Conservation (phyloP, 2,329 filamentous ascomycete species). For the Colletotrichum chlorophyti region DNA sequence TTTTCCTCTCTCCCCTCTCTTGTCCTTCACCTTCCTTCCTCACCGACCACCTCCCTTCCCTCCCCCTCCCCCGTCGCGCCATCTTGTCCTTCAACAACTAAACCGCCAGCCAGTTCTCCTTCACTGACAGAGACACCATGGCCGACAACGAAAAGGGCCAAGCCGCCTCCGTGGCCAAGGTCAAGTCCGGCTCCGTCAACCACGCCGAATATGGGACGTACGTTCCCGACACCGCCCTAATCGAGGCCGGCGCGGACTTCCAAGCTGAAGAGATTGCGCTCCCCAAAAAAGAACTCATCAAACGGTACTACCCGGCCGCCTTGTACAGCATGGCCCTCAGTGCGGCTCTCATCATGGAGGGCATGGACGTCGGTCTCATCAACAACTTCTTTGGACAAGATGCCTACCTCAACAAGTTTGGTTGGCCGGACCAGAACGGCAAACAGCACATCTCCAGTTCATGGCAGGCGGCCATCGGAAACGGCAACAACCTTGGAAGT, state of each 20-base stretch:
- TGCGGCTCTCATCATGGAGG: slow-evolving; percentile 39
- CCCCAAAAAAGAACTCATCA: slow-evolving; percentile 40
- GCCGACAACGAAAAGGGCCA: background rate
- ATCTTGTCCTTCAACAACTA: background rate
- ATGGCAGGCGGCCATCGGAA: slow-evolving; percentile 52
- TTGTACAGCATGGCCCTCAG: slow-evolving; percentile 39
- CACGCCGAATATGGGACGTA: slow-evolving; percentile 35
- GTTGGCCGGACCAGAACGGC: slow-evolving; percentile 40
- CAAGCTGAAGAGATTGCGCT: slow-evolving; percentile 38
- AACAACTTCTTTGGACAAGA: slow-evolving; percentile 45
- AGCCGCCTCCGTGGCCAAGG: background rate
- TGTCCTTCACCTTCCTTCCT: background rate
- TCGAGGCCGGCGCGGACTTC: slow-evolving; percentile 40
- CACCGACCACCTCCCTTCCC: background rate
- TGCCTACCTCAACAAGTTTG: slow-evolving; percentile 41
- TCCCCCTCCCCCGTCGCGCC: background rate
- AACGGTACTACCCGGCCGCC: slow-evolving; percentile 37
- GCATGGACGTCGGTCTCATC: slow-evolving; percentile 46
- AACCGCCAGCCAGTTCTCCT: background rate
- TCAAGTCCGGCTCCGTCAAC: slow-evolving; percentile 17
- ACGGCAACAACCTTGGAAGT: slow-evolving; percentile 47
- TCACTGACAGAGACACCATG: background rate
- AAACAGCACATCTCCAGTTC: slow-evolving; percentile 47
- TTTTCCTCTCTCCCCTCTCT: background rate
- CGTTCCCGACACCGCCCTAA: slow-evolving; percentile 36